Percentiles rank a stretch among this genome's conserved stretches.
These are phyloP conservation scores for Pseudogymnoascus sp. DNA, from an alignment of 2,329 filamentous ascomycete genomes.

Conservation along the genomic window DNA sequence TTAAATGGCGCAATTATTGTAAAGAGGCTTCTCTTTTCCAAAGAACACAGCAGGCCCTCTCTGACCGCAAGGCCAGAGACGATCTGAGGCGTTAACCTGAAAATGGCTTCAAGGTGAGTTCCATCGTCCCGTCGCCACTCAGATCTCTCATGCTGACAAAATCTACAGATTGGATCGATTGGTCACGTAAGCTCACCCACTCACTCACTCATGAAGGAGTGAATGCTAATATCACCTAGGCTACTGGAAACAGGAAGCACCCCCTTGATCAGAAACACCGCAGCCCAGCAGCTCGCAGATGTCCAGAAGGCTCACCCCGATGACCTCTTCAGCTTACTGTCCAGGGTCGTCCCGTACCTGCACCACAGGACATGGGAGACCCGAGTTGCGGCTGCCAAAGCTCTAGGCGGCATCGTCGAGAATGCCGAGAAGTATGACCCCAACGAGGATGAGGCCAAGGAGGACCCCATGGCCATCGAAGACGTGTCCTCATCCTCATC, in stretches of 20 bases:
- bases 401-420: conserved; percentile 86
- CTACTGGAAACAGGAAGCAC: conserved; percentile 97
- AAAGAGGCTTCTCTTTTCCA: background rate
- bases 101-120: conserved; percentile 30
- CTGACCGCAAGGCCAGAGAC: conserved; percentile 2
- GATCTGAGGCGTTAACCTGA: conserved; percentile 6
- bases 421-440: conserved; percentile 85
- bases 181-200: conserved; percentile 64
- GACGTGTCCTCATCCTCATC: conserved; percentile 28
- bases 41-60: background rate
- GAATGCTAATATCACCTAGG: conserved; percentile 38
- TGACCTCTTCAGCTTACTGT: conserved; percentile 91
- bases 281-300: conserved; percentile 91
- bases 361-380: conserved; percentile 97
- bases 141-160: conserved; percentile 17
- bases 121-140: background rate
- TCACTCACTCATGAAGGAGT: background rate
- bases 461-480: conserved; percentile 34
- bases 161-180: conserved; percentile 65
- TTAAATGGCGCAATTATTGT: conserved; percentile 5
- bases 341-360: conserved; percentile 89
- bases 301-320: conserved; percentile 98
- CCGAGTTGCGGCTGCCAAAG: conserved; percentile 83
- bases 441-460: conserved; percentile 62
- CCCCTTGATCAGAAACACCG: conserved; percentile 89